Evolutionary conservation across 2,329 filamentous ascomycete genomes (phyloP).

Genomic region (Paecilomyces niveus): DNA sequence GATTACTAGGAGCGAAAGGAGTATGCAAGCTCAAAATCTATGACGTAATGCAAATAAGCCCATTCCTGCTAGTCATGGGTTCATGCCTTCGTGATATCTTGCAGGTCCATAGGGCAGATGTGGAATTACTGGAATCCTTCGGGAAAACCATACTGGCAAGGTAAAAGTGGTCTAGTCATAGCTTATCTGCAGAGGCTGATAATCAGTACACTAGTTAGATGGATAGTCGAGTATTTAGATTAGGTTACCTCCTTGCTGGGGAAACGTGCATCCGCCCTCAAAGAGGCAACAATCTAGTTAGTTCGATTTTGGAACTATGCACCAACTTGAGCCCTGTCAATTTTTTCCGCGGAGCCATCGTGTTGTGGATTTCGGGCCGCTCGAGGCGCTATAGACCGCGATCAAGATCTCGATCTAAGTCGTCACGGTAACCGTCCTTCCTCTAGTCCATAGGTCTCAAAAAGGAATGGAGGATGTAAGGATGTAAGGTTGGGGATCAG

Average conservation of each 20-base stretch:
- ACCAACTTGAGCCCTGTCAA: neutral
- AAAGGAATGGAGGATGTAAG: neutral
- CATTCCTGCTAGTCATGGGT: no score
- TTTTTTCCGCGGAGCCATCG: no score
- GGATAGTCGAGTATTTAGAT: neutral
- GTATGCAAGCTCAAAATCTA: no score
- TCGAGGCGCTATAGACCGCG: neutral
- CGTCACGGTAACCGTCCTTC: neutral
- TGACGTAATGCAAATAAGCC: no score
- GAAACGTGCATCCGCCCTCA: neutral
- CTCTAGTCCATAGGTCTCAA: neutral
- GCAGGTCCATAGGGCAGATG: no score
- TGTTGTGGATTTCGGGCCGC: neutral
- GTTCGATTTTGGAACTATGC: neutral
- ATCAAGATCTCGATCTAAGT: neutral
- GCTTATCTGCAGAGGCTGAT: neutral
- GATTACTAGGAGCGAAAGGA: no score
- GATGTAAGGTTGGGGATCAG: neutral
- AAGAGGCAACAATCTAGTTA: neutral
- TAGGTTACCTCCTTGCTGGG: neutral
- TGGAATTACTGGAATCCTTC: no score
- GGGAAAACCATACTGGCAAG: no score
- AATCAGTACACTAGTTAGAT: neutral
- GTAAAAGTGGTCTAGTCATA: neutral
- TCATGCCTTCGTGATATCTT: no score